Evolutionary conservation across 2,329 filamentous ascomycete species (phyloP).

Genomic region (Xylariales sp.): DNA sequence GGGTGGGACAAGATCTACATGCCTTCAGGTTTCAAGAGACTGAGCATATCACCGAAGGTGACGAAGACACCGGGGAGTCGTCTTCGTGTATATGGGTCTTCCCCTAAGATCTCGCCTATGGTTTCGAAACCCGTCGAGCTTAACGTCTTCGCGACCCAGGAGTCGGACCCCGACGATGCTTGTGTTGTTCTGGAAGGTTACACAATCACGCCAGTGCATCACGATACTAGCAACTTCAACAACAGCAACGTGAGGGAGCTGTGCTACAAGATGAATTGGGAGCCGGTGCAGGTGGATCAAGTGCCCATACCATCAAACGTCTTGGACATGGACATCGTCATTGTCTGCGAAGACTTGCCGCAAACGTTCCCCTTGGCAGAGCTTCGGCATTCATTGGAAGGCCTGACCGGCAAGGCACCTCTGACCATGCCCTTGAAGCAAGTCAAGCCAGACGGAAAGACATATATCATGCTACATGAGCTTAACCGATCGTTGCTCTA

Average conservation of each 20-base stretch:
- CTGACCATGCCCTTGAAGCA: background rate
- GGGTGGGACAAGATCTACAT: background rate
- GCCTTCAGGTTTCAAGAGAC: background rate
- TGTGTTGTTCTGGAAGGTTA: background rate
- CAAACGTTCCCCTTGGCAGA: background rate
- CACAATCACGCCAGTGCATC: background rate
- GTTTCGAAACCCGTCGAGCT: background rate
- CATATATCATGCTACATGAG: background rate
- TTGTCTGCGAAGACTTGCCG: background rate
- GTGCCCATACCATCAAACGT: background rate
- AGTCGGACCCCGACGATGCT: background rate
- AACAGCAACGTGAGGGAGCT: background rate
- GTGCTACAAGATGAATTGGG: background rate
- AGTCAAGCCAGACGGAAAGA: background rate
- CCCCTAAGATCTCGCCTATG: background rate
- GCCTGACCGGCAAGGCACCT: background rate
- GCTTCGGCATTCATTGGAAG: background rate
- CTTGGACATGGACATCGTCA: background rate
- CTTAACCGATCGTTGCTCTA: constrained; percentile 14
- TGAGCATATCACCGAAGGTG: background rate
- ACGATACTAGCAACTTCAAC: background rate
- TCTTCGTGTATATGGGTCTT: background rate
- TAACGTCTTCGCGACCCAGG: background rate
- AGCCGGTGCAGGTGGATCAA: background rate
- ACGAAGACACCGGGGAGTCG: background rate